phyloP scores from a whole-genome alignment of 208 protist genomes.

The Zelonia costaricensis region DNA sequence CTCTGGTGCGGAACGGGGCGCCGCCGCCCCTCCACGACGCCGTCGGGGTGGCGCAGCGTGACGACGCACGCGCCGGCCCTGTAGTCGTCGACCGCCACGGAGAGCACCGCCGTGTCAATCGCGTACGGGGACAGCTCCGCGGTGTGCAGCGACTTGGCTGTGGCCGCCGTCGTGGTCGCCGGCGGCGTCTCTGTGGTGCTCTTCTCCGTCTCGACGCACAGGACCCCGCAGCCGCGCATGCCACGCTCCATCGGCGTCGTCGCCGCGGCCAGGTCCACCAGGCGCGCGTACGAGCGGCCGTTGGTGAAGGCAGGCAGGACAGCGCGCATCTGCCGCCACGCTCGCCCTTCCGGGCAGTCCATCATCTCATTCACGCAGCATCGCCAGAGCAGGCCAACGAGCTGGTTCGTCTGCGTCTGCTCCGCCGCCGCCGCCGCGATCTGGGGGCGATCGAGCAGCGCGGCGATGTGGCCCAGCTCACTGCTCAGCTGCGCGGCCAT shows the following conservation, averaged over 20 bases:
- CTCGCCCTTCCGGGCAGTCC: constrained; percentile 16
- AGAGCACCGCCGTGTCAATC: constrained; percentile 26
- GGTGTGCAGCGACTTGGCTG: too few species aligned
- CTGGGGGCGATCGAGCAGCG: constrained; percentile 27
- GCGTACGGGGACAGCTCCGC: constrained; percentile 17
- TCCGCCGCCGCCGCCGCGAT: constrained; percentile 33
- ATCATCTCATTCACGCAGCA: constrained; percentile 17
- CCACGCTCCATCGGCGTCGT: constrained; percentile 23
- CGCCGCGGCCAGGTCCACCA: constrained; percentile 1
- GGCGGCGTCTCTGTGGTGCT: neutral
- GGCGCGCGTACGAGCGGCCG: constrained; percentile 2
- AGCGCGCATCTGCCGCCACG: constrained; percentile 17
- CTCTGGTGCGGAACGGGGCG: constrained; percentile 19
- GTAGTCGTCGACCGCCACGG: constrained; percentile 9
- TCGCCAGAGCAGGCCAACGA: constrained; percentile 13
- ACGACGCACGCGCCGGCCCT: constrained; percentile 36
- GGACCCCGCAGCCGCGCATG: constrained; percentile 15
- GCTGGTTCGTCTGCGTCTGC: constrained; percentile 22
- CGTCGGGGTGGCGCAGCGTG: constrained; percentile 53
- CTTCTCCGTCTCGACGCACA: constrained; percentile 21
- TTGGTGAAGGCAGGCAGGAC: constrained; percentile 12
- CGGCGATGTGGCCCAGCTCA: constrained; percentile 28
- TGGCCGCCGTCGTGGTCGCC: constrained; percentile 3
- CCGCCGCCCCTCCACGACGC: constrained; percentile 40
- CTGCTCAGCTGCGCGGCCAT: constrained; percentile 18